Evolutionary conservation across 805 yeast species (phyloP).

Genomic region (Yamadazyma phyllophila): DNA sequence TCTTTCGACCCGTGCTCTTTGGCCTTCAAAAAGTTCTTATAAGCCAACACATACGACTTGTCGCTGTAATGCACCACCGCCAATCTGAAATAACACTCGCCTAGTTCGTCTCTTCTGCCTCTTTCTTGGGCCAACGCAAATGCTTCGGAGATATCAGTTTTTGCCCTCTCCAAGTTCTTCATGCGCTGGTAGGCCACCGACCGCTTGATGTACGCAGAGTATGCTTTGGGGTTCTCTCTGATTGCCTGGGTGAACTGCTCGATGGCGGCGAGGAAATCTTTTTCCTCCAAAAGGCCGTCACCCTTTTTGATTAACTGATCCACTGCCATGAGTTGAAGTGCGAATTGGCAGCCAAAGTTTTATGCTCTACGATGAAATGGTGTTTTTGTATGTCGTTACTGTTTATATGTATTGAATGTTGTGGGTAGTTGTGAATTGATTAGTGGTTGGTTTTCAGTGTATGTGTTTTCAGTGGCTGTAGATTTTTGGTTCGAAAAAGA

Average conservation of each 20-base stretch:
- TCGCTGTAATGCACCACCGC: constrained; percentile 45
- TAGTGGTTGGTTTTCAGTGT: too few relatives aligned
- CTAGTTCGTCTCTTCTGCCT: constrained; percentile 47
- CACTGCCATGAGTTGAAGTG: constrained; percentile 29
- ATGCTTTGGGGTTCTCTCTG: constrained; percentile 42
- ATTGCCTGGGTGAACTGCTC: constrained; percentile 38
- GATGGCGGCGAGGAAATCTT: constrained; percentile 47
- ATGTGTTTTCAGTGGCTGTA: too few relatives aligned
- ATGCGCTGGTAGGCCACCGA: constrained; percentile 50
- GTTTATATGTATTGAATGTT: too few relatives aligned
- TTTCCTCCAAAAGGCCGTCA: constrained; percentile 25
- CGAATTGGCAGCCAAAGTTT: background rate
- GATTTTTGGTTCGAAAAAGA: too few relatives aligned
- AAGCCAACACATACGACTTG: constrained; percentile 42
- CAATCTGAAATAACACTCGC: constrained; percentile 46
- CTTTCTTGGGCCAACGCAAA: constrained; percentile 42
- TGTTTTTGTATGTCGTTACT: too few relatives aligned
- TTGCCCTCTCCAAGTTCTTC: constrained; percentile 47
- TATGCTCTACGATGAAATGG: background rate
- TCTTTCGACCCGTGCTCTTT: constrained; percentile 43
- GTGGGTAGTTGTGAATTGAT: too few relatives aligned
- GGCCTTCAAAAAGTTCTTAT: constrained; percentile 42
- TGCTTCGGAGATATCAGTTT: constrained; percentile 46
- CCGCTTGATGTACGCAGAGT: constrained; percentile 47
- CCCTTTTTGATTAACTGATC: constrained; percentile 37